These are phyloP conservation scores for Zymoseptoria ardabiliae DNA, from an alignment of 2,329 filamentous ascomycete species.

Conservation along the genomic window DNA sequence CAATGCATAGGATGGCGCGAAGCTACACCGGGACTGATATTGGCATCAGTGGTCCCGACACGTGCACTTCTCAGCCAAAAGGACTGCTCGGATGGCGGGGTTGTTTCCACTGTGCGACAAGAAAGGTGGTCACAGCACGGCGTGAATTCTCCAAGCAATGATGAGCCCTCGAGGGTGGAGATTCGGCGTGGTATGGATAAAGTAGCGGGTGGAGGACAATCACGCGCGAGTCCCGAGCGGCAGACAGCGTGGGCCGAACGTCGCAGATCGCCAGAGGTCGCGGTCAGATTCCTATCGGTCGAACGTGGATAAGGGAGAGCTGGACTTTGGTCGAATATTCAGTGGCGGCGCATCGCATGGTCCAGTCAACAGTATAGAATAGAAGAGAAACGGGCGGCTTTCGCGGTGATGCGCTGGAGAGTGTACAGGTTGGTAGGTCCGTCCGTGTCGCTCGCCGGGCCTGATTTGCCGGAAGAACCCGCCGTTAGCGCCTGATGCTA, in stretches of 20 bases:
- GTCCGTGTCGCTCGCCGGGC: background rate
- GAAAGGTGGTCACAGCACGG: background rate
- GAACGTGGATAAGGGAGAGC: background rate
- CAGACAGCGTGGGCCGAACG: background rate
- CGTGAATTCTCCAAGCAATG: background rate
- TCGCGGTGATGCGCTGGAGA: background rate
- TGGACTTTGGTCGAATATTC: background rate
- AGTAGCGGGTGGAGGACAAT: background rate
- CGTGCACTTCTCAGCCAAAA: conserved; percentile 10
- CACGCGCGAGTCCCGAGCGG: conserved; percentile 1
- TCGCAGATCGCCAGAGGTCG: background rate
- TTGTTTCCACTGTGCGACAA: background rate
- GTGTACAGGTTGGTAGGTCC: background rate
- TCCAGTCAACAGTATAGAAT: background rate
- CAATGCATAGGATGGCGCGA: conserved; percentile 24
- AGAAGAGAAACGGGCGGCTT: background rate
- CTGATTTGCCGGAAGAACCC: background rate
- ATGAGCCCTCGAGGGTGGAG: background rate
- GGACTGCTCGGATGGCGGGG: background rate
- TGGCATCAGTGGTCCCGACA: conserved; percentile 7
- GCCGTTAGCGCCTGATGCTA: background rate
- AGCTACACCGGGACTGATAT: conserved; percentile 2
- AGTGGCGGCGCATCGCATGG: background rate
- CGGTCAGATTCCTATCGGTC: background rate
- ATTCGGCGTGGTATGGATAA: background rate